These are phyloP conservation scores for Periconia digitata DNA, from an alignment of 2,329 filamentous ascomycete genomes.

Conservation along the genomic window DNA sequence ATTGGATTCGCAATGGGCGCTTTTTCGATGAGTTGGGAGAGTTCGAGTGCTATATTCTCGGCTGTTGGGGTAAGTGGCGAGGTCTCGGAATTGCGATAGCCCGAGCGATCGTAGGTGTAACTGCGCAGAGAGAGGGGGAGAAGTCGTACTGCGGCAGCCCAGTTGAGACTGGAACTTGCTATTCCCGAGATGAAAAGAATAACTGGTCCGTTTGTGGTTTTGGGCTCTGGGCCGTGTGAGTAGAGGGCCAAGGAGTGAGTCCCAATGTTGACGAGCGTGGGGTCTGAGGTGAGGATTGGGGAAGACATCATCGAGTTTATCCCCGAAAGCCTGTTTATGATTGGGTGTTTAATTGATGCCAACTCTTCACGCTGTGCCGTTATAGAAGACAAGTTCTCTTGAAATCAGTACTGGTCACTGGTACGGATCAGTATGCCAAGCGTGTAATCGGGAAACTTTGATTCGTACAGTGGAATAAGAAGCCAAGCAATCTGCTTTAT, in stretches of 20 bases:
- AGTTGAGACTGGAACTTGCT: constrained; percentile 12
- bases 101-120: constrained; percentile 23
- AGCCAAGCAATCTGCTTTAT: no score
- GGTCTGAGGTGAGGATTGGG: constrained; percentile 5
- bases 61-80: constrained; percentile 17
- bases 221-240: constrained; percentile 9
- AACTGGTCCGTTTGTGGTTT: constrained; percentile 9
- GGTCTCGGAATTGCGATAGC: constrained; percentile 15
- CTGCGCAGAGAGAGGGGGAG: constrained; percentile 13
- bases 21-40: constrained; percentile 15
- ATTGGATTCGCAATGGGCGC: constrained; percentile 17
- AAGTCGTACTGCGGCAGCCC: constrained; percentile 15
- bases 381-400: no score
- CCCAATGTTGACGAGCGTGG: constrained; percentile 11
- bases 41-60: constrained; percentile 16
- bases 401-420: no score
- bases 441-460: no score
- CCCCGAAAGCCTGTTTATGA: no score
- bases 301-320: constrained; percentile 9
- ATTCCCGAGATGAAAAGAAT: constrained; percentile 14
- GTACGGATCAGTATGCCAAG: no score
- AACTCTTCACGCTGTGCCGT: no score
- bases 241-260: constrained; percentile 12
- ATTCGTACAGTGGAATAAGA: no score
- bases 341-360: no score